Conservation (phyloP, 495 filamentous ascomycete genomes). For the Aspergillus asperescens region DNA sequence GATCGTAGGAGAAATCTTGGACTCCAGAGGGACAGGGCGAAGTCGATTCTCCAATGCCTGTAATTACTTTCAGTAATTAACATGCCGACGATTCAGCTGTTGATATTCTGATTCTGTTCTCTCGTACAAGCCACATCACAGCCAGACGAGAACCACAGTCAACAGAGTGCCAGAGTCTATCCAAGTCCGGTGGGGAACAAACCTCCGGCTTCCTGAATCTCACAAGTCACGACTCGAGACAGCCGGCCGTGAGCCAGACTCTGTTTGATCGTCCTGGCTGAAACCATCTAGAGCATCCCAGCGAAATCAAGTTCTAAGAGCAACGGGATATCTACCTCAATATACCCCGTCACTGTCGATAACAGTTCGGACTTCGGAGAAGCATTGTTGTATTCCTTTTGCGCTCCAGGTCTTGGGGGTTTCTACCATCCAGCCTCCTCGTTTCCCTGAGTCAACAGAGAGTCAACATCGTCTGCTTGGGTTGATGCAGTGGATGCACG, state of each 20-base stretch:
- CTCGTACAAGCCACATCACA: no score
- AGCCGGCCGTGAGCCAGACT: neutral
- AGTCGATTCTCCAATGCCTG: no score
- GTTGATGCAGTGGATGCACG: neutral
- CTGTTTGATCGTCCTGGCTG: constrained; percentile 37
- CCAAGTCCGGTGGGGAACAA: neutral
- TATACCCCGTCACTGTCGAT: neutral
- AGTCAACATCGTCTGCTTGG: neutral
- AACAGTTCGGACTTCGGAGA: neutral
- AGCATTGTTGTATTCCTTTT: no score
- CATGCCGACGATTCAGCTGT: no score
- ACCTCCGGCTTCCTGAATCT: neutral
- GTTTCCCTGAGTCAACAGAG: no score
- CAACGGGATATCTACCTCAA: neutral
- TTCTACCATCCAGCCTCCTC: neutral
- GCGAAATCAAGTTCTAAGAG: constrained; percentile 8
- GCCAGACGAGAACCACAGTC: neutral
- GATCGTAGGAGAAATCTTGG: no score
- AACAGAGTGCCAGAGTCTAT: neutral
- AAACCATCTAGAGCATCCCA: constrained; percentile 37
- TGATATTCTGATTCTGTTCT: no score
- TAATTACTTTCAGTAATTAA: no score
- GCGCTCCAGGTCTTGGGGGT: no score
- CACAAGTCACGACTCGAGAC: neutral
- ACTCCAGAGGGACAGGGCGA: no score